Conservation (phyloP, 2,329 filamentous ascomycete genomes). For the Fusarium sp. region DNA sequence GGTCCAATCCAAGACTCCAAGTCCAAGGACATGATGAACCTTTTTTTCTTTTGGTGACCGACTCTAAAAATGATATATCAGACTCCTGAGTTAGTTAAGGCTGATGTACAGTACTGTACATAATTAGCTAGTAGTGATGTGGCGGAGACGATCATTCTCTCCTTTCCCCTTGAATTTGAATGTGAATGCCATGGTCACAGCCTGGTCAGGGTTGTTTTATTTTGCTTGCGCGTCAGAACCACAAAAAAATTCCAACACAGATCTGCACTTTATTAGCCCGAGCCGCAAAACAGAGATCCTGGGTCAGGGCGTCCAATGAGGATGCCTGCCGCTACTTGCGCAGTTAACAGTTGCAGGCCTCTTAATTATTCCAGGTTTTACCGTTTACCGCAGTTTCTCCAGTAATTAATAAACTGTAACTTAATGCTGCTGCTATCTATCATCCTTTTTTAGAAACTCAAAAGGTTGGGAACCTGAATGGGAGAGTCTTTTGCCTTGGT, state of each 20-base stretch:
- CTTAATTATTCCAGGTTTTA: background rate
- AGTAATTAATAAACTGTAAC: background rate
- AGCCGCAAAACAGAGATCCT: constrained; percentile 26
- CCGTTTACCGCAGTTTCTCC: constrained; percentile 8
- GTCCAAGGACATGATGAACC: background rate
- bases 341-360: background rate
- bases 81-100: background rate
- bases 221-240: constrained; percentile 35
- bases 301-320: constrained; percentile 1
- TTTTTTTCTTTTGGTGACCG: background rate
- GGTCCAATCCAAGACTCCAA: background rate
- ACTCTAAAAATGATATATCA: constrained; percentile 13
- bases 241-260: constrained; percentile 27
- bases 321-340: constrained; percentile 17
- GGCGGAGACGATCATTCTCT: constrained; percentile 4
- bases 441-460: constrained; percentile 26
- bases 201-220: constrained; percentile 29
- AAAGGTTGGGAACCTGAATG: background rate
- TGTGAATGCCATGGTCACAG: constrained; percentile 5
- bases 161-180: constrained; percentile 8
- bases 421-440: background rate
- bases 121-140: background rate
- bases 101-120: background rate
- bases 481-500: constrained; percentile 17
- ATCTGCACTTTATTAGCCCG: constrained; percentile 31